Base-by-base conservation (phyloP, 305 asterid genomes). In the Fraxinus baroniana region DNA sequence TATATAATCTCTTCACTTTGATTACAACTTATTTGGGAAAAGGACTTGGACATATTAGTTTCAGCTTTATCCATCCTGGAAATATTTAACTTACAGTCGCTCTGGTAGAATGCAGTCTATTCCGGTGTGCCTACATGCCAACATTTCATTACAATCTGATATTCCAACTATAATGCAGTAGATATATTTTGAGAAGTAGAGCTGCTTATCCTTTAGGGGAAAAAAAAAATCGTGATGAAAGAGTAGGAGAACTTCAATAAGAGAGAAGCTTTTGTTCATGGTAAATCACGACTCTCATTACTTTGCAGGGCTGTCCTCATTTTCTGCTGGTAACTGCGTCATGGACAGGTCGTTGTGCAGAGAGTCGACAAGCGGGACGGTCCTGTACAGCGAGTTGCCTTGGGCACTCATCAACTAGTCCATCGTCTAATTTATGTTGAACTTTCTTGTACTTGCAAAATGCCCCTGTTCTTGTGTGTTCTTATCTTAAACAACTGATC, bases 1-100 rank as follows among this genome's bases (percentile, higher is more conserved):
- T 89, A 86, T 10, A 87, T 82, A n/a, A 52, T 12, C 62, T 4
- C 8, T 17, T 52, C 62, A 52, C 62, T 52, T 52, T 52, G 62
- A 52, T 52, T 52, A 52, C 20, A 52, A 52, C 18, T 52, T 17
- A 5, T 17, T 52, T 52, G 62, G 62, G 62, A 17, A 17, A 52
- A 52, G 62, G 62, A 52, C 62, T 52, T 52, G 22, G 8, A 17
- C 5, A 52, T 52, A 49, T 49, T 15, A 52, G 22, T 52, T 18
- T 52, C 8, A 0, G 62, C 62, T 17, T n/a, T 52, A 15, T 52
- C 22, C 22, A 52, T 17, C 22, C 62, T 0, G 22, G 62, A 49
- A 52, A 52, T 4, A 52, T 52, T 52, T 18, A 52, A 52, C 62
- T 52, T 15, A 52, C 62, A 52, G 20, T 52, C 62, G 22, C 62